These are phyloP conservation scores for Calocybe gambosa DNA, from an alignment of 1,284 basidiomycete genomes.

Conservation along the genomic window DNA sequence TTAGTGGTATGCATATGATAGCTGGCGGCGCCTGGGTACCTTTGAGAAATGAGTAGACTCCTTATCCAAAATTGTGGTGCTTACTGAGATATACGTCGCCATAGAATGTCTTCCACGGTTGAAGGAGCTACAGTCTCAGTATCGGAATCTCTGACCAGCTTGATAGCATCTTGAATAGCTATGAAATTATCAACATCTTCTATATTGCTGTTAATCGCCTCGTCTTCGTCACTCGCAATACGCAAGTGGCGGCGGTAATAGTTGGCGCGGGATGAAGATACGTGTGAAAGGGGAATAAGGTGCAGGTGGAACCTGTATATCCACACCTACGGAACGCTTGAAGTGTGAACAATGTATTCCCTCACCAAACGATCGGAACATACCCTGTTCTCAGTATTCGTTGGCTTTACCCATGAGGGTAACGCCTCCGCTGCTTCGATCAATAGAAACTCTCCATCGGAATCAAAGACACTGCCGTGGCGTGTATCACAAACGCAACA, in stretches of 20 bases:
- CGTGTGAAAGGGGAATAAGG: slow-evolving; percentile 73
- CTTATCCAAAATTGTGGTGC: slow-evolving; percentile 14
- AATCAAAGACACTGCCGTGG: slow-evolving; percentile 65
- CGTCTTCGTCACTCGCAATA: slow-evolving; percentile 39
- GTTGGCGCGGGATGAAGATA: slow-evolving; percentile 58
- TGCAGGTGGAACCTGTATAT: slow-evolving; percentile 79
- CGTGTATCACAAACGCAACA: slow-evolving; percentile 7
- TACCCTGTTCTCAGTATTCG: slow-evolving; percentile 88
- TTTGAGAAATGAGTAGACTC: slow-evolving; percentile 22
- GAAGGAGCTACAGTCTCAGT: slow-evolving; percentile 53
- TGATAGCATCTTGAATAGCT: slow-evolving; percentile 59
- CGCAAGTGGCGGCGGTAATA: slow-evolving; percentile 39
- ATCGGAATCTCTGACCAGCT: slow-evolving; percentile 49
- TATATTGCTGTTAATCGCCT: slow-evolving; percentile 36
- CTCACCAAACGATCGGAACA: slow-evolving; percentile 35
- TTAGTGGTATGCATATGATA: slow-evolving; percentile 78
- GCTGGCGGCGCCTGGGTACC: slow-evolving; percentile 65
- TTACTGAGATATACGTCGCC: slow-evolving; percentile 63
- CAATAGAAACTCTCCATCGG: slow-evolving; percentile 93
- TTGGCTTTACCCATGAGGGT: slow-evolving; percentile 88
- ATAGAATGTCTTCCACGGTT: slow-evolving; percentile 57
- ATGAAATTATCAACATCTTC: slow-evolving; percentile 46
- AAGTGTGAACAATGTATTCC: slow-evolving; percentile 24
- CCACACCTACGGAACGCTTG: slow-evolving; percentile 69
- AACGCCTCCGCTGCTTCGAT: slow-evolving; percentile 94